Base-by-base conservation (phyloP, 345 rosid species). In the Limnanthes douglasii region DNA sequence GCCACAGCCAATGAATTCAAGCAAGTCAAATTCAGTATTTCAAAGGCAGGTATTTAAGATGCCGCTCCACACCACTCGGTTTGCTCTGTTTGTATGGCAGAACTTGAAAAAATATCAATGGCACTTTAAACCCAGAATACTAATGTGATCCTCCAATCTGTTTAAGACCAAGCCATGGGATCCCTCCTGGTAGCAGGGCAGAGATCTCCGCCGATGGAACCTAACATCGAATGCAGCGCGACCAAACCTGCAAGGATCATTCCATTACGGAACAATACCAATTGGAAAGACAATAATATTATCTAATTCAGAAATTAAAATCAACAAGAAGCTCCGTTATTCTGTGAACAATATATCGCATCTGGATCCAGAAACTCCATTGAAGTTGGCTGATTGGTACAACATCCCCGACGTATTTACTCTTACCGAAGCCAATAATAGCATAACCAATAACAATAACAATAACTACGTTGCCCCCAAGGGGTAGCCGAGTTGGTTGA, bases 201-300 rank as follows among this genome's bases (percentile, higher is more conserved):
- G n/a, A n/a, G n/a, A n/a, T n/a, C n/a, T n/a, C n/a, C n/a, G n/a
- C n/a, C n/a, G 72, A 45, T 45, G 61, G 69, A 63, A 86, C 35
- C 57, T 82, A 66, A 78, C 95, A 9, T 85, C 95, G 39, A 88
- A 75, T 54, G 95, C 95, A 36, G 93, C 97, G 1, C 63, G 97
- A 47, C 95, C 95, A 8, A 88, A 88, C 41, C 97, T 93, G 2
- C 97, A 88, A 57, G 95, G 97, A 8, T 78, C 97, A 30, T 88
- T 37, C 68, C 97, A 73, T 26, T 83, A 88, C 19, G 78, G 80
- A 2, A 39, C 59, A 6, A 83, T 88, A 49, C 51, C 15, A 0
- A 38, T 76, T 15, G 34, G 4, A 15, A 65, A 61, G 53, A 69
- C 71, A 22, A 16, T 72, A 5, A 21, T 74, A 11, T 45, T 82